A percentile compares a stretch with the other conserved stretches of the same genome.
Conservation (phyloP, 73 alveolate species). For the Tetrahymena malaccensis region DNA sequence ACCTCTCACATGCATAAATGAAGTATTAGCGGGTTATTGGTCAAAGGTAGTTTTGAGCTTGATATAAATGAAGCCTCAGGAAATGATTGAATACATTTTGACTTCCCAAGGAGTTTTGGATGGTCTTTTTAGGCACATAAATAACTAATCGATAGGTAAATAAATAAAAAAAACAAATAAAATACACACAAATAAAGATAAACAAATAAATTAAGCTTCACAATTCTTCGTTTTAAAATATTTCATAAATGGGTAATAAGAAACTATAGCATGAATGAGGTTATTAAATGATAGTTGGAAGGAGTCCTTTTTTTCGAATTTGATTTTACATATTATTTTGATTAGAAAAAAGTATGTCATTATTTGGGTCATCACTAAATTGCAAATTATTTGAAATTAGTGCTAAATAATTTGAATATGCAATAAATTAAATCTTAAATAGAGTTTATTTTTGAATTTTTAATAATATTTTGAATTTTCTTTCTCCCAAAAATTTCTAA, state of each 20-base stretch:
- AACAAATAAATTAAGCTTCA: no score
- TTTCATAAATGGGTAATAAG: not conserved
- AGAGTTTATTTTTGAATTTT: not conserved
- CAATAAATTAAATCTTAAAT: not conserved
- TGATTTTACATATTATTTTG: no score
- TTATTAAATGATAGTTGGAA: no score
- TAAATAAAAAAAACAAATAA: not conserved
- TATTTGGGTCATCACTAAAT: no score
- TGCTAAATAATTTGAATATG: not conserved
- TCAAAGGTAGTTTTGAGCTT: not conserved
- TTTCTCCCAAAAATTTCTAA: not conserved
- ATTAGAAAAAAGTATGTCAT: no score
- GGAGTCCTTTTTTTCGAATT: no score
- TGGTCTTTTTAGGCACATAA: not conserved
- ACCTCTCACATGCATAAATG: not conserved
- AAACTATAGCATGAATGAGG: no score
- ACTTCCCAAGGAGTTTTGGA: not conserved
- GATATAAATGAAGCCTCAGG: not conserved
- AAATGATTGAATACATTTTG: not conserved
- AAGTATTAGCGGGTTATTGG: not conserved
- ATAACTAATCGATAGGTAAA: not conserved
- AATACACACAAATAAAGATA: no score
- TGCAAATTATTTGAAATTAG: not conserved
- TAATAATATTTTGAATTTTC: not conserved
- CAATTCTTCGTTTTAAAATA: not conserved